These are phyloP conservation scores for Phaeosphaeriaceae sp. DNA, from an alignment of 2,329 filamentous ascomycete species.

Conservation along the genomic window DNA sequence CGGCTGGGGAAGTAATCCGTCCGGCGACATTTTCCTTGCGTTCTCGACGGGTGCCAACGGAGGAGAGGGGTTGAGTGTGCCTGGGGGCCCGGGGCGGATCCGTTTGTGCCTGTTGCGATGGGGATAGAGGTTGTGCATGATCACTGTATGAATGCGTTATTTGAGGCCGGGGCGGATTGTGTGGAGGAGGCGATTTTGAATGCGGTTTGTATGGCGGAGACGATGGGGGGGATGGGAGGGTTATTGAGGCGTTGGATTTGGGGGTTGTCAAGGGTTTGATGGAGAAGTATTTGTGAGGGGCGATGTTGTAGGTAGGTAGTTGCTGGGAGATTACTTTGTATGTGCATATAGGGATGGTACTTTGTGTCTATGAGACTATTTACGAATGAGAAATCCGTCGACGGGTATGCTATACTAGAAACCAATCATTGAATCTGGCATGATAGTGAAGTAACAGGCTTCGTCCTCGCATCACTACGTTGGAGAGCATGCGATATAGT, in stretches of 20 bases:
- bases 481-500: too few species aligned
- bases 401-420: too few species aligned
- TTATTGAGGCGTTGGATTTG: slow-evolving; percentile 44
- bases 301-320: not conserved
- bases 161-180: slow-evolving; percentile 67
- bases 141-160: slow-evolving; percentile 65
- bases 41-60: slow-evolving; percentile 73
- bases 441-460: too few species aligned
- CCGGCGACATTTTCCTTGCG: slow-evolving; percentile 71
- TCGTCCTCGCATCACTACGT: too few species aligned
- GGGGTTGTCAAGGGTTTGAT: slow-evolving; percentile 46
- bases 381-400: too few species aligned
- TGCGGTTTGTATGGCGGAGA: slow-evolving; percentile 66
- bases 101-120: slow-evolving; percentile 51
- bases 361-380: too few species aligned
- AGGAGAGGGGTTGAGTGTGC: slow-evolving; percentile 58
- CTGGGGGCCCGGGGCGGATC: slow-evolving; percentile 44
- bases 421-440: too few species aligned
- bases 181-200: slow-evolving; percentile 73
- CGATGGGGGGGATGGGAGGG: slow-evolving; percentile 61
- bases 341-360: too few species aligned
- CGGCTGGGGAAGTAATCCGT: slow-evolving; percentile 66
- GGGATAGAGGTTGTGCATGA: slow-evolving; percentile 61
- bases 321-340: too few species aligned
- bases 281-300: slow-evolving; percentile 38